Base-by-base conservation (phyloP, 1,284 basidiomycete genomes). In the Baeospora myosura region DNA sequence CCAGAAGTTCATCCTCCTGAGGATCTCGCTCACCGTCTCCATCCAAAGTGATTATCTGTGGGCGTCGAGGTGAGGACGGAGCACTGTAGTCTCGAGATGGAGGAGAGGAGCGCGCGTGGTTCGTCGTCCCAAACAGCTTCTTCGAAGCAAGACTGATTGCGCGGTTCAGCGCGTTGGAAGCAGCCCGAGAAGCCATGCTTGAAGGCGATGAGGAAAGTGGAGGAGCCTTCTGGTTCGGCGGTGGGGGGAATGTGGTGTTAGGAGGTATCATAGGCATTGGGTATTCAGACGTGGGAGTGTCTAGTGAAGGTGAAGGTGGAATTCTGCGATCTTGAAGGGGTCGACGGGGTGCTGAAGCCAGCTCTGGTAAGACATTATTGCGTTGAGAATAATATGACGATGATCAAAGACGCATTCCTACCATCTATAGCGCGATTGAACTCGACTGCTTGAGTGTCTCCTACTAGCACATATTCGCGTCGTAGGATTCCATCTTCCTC, bases 91-190 rank as follows among this genome's bases (percentile, higher is more conserved):
- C 63, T 7, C 59, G 55, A 41, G 66, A 64, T 20, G 63, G 56
- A 30, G 66, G 5, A 14, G 40, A 41, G 17, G 40, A 32, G 16
- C 38, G 11, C 49, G 58, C 52, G 45, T 66, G 61, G 46, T 49
- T 72, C 57, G 45, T 69, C 4, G 76, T 71, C 1, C 91, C 90
- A 52, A 95, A 93, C 3, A 96, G 69, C 54, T 89, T 92, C 60
- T 92, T 86, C n/a, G 88, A 87, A 0, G 93, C 93, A 30, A 90
- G 73, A 50, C 78, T 92, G 38, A 97, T 69, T 0, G 91, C 94
- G 7, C 91, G 80, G 38, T 90, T 87, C 3, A 93, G 72, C 0
- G 88, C 84, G 45, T 87, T 88, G 1, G 81, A 70, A 2, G 72
- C 74, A 4, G 72, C 69, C 14, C 75, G 69, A 3, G 72, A 74